Evolutionary conservation across 306 rosid species (phyloP), one percentile per base, ranked within the genome.

Genomic region (Glycine soja): DNA sequence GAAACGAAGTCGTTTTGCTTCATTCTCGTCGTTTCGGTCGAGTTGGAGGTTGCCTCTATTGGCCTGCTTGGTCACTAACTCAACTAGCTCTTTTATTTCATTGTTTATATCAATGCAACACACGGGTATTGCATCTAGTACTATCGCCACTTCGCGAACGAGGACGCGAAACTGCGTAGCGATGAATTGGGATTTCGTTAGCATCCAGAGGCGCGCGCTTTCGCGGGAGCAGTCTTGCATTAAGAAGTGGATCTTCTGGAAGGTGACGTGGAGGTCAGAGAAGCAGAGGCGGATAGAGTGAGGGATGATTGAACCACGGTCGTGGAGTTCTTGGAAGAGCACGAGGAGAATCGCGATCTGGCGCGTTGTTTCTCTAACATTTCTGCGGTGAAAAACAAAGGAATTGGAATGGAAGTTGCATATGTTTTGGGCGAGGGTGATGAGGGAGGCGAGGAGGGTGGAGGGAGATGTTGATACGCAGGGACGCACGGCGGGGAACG

Each of bases 401-500:
- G 24, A 53, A 2, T 34, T 67, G 34, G 87, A 45, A 32, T 78
- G 81, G 71, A 77, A 81, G 50, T 38, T 75, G 82, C 83, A 87
- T 72, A 91, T 89, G 42, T 36, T 19, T 15, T 65, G 85, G 10
- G 89, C 78, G 56, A 90, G 89, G 9, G 85, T 57, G 61, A 86
- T 78, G 5, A 90, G 32, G 2, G 93, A 89, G 4, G 76, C 3
- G 3, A 91, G 72, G 58, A 93, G 92, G 19, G 88, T 85, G 18
- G 70, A 16, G 6, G 78, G 74, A 48, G 90, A 88, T 8, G 87
- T 57, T 0, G 58, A 76, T 42, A 56, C 75, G 70, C 93, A 93
- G 0, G 98, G 95, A 24, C 53, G 88, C 14, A 93, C 93, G 5
- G 93, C 92, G 53, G 91, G 93, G 38, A 84, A 81, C 3, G 80